A percentile compares a stretch with the other conserved stretches of the same genome.
Conservation (phyloP, 805 yeast species). For the Candida awuae region DNA sequence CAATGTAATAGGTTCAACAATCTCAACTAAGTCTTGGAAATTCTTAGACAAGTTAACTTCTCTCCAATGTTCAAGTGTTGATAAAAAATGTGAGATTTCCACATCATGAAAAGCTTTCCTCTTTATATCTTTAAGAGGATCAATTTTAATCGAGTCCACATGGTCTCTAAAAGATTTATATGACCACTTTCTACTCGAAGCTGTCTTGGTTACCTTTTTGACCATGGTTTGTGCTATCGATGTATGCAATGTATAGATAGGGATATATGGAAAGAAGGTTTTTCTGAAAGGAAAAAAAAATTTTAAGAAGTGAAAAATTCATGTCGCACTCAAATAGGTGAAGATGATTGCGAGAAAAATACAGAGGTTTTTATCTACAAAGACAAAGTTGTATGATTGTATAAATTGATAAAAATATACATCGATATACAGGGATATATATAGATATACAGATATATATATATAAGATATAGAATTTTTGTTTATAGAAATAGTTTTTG, state of each 20-base stretch:
- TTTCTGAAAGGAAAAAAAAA: background rate
- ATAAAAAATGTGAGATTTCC: constrained; percentile 69
- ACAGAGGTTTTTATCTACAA: too few relatives aligned
- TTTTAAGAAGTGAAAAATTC: too few relatives aligned
- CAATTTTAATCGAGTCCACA: constrained; percentile 76
- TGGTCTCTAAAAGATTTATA: constrained; percentile 77
- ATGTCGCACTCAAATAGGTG: too few relatives aligned
- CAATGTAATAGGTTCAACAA: constrained; percentile 46
- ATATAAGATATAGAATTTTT: background rate
- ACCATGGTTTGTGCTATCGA: constrained; percentile 18
- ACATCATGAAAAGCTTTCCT: constrained; percentile 61
- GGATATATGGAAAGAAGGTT: constrained; percentile 3
- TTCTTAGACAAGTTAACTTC: constrained; percentile 74
- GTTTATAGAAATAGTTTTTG: background rate
- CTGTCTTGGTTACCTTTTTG: constrained; percentile 38
- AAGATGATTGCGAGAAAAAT: too few relatives aligned
- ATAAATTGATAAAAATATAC: too few relatives aligned
- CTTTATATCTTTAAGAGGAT: constrained; percentile 47
- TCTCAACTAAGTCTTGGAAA: constrained; percentile 56
- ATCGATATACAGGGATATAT: too few relatives aligned
- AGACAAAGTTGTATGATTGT: too few relatives aligned
- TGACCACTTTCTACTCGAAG: constrained; percentile 50
- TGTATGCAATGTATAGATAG: background rate
- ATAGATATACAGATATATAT: too few relatives aligned
- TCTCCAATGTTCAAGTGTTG: constrained; percentile 78